Evolutionary conservation across 2,329 filamentous ascomycete genomes (phyloP).

Genomic region (Plenodomus lindquistii): DNA sequence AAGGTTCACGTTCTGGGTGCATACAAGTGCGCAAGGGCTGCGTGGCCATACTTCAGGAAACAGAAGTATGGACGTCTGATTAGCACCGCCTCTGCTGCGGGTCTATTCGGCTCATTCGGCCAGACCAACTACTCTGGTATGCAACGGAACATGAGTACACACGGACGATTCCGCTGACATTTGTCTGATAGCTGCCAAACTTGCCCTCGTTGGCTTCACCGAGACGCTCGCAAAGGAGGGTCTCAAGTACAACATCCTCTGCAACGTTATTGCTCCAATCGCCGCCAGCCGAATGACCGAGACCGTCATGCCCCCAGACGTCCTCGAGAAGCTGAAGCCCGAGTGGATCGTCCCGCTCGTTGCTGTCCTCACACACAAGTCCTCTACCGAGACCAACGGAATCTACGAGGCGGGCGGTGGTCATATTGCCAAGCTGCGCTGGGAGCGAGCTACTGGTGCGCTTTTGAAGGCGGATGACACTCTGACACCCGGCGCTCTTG

Average conservation of each 20-base stretch:
- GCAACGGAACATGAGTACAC: conserved; percentile 12
- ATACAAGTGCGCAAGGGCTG: conserved; percentile 93
- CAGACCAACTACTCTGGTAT: conserved; percentile 89
- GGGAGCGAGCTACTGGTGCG: conserved; percentile 89
- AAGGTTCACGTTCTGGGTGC: conserved; percentile 90
- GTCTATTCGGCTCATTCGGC: conserved; percentile 93
- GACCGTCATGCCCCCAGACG: conserved; percentile 93
- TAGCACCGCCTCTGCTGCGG: conserved; percentile 95
- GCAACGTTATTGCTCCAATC: conserved; percentile 93
- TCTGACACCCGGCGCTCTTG: conserved; percentile 84
- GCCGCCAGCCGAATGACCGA: conserved; percentile 95
- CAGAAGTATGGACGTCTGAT: conserved; percentile 98
- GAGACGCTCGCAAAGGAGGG: conserved; percentile 98
- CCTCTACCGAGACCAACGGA: conserved; percentile 82
- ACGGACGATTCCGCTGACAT: neutral
- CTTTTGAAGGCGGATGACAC: conserved; percentile 86
- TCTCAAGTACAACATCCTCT: conserved; percentile 94
- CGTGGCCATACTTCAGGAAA: conserved; percentile 97
- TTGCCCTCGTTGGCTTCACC: conserved; percentile 93
- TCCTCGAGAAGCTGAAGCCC: conserved; percentile 82
- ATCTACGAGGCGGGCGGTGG: conserved; percentile 96
- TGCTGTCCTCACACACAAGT: conserved; percentile 82
- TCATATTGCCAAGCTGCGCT: conserved; percentile 88
- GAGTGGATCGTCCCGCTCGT: conserved; percentile 96
- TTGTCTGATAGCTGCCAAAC: conserved; percentile 71